Evolutionary conservation across 345 rosid species (phyloP).

Genomic region (Eucalyptus paniculata): DNA sequence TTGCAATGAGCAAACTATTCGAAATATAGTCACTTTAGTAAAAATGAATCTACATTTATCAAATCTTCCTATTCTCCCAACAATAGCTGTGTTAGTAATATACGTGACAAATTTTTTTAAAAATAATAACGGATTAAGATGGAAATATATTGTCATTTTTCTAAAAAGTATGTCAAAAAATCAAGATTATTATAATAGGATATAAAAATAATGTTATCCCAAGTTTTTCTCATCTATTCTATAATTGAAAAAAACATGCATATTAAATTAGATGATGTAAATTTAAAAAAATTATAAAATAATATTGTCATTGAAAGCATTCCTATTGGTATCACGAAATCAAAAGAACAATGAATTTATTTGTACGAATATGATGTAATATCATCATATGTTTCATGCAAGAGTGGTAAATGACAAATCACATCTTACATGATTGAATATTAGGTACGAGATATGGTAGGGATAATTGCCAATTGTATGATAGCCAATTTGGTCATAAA

Average conservation of each 20-base stretch:
- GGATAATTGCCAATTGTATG: too few species aligned
- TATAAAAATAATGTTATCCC: neutral
- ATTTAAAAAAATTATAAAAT: neutral
- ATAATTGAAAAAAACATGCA: neutral
- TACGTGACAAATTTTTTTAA: neutral
- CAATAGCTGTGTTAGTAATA: neutral
- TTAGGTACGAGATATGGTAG: neutral
- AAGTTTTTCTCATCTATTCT: neutral
- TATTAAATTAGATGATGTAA: neutral
- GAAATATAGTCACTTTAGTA: neutral
- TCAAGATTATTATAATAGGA: neutral
- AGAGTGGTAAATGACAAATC: neutral
- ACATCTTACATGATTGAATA: neutral
- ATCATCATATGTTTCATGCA: neutral
- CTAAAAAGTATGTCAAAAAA: neutral
- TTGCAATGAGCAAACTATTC: neutral
- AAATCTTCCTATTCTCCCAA: neutral
- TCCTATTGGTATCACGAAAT: neutral
- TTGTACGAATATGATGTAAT: neutral
- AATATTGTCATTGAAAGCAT: neutral
- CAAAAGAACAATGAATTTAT: neutral
- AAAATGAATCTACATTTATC: neutral
- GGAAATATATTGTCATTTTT: neutral
- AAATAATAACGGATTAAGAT: neutral
- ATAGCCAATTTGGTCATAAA: accelerated